These are phyloP conservation scores for Phlyctochytrium bullatum DNA, from an alignment of 192 early-diverging fungal genomes.

Conservation along the genomic window DNA sequence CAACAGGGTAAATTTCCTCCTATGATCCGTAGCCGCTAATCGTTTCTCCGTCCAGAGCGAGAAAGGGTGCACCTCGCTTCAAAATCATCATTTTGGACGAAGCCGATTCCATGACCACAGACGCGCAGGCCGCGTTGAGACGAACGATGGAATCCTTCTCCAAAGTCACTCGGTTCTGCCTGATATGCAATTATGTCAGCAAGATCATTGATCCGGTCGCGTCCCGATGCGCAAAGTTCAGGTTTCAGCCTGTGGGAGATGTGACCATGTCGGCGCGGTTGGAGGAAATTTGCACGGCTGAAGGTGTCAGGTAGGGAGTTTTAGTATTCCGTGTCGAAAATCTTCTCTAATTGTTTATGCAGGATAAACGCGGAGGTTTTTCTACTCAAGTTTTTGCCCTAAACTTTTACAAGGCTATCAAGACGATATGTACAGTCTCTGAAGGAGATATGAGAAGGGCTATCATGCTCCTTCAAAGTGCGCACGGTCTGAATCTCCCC, in stretches of 20 bases:
- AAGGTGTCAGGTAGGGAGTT: slow-evolving; percentile 55
- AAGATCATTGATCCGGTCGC: slow-evolving; percentile 92
- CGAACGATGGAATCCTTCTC: slow-evolving; percentile 96
- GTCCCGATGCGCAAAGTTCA: slow-evolving; percentile 92
- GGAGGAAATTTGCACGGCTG: slow-evolving; percentile 60
- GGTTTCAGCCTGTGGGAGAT: slow-evolving; percentile 80
- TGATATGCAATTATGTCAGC: slow-evolving; percentile 89
- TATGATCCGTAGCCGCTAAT: slow-evolving; percentile 4
- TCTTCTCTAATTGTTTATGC: neutral
- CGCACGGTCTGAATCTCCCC: slow-evolving; percentile 52
- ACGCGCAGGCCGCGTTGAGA: slow-evolving; percentile 90
- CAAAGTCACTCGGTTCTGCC: slow-evolving; percentile 86
- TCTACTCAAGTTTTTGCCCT: neutral
- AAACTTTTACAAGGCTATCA: slow-evolving; percentile 46
- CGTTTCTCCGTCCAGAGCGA: neutral
- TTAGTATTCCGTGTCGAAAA: neutral
- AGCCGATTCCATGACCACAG: slow-evolving; percentile 93
- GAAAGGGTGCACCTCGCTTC: slow-evolving; percentile 66
- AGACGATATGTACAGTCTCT: slow-evolving; percentile 66
- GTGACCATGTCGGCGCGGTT: slow-evolving; percentile 62
- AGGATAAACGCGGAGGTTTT: neutral
- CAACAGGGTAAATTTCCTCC: slow-evolving; percentile 10
- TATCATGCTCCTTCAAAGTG: slow-evolving; percentile 90
- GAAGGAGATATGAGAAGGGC: slow-evolving; percentile 91
- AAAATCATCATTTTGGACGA: slow-evolving; percentile 97